Evolutionary conservation across 2,329 filamentous ascomycete species (phyloP).

Genomic region (Penicillium sp.): DNA sequence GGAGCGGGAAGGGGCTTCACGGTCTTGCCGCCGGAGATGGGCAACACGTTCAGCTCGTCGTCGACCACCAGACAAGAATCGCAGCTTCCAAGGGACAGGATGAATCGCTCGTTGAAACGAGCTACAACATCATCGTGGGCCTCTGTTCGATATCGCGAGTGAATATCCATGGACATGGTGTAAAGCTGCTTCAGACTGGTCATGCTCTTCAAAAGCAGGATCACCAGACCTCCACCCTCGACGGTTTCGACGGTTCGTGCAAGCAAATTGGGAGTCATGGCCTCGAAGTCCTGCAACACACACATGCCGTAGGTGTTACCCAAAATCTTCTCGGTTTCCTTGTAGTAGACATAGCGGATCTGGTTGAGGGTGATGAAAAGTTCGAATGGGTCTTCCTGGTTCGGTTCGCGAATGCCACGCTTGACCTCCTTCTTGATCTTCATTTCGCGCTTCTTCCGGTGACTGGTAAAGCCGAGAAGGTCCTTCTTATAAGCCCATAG

Average conservation of each 20-base stretch:
- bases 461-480: conserved; percentile 88
- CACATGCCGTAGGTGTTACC: conserved; percentile 99
- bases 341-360: conserved; percentile 99
- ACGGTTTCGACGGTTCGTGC: conserved; percentile 96
- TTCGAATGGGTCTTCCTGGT: conserved; percentile 93
- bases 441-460: conserved; percentile 95
- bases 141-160: conserved; percentile 93
- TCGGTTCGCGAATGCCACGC: conserved; percentile 85
- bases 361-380: conserved; percentile 94
- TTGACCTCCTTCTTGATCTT: conserved; percentile 99
- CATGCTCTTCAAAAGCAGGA: conserved; percentile 93
- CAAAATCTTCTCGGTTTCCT: conserved; percentile 97
- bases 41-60: conserved; percentile 94
- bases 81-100: conserved; percentile 92
- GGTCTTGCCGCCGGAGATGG: conserved; percentile 91
- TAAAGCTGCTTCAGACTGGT: conserved; percentile 96
- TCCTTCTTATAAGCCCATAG: conserved; percentile 99
- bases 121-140: conserved; percentile 93
- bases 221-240: conserved; percentile 87
- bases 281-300: conserved; percentile 97
- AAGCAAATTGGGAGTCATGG: conserved; percentile 92
- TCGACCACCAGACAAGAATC: conserved; percentile 93
- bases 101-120: conserved; percentile 96
- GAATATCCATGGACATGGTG: conserved; percentile 95
- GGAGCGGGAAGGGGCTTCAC: conserved; percentile 78